A percentile compares a stretch with the other conserved stretches of the same genome.
Evolutionary conservation across 2,329 filamentous ascomycete genomes (phyloP).

Genomic region (Fusarium gaditjirri): DNA sequence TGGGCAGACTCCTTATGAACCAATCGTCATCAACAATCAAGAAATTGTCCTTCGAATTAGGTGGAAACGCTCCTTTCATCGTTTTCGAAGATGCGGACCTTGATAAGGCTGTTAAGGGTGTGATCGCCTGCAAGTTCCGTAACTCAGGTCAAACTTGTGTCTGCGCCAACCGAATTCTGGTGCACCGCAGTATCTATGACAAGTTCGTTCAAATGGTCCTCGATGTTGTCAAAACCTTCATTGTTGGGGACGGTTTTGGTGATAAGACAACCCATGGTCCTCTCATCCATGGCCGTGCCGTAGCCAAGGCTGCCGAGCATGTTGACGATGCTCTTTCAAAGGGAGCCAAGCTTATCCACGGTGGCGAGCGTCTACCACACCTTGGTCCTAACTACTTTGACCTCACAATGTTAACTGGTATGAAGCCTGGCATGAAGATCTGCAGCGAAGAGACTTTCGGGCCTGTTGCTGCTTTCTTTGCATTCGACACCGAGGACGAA

Average conservation of each 20-base stretch:
- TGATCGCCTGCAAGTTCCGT: constrained; percentile 76
- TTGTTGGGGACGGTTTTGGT: constrained; percentile 66
- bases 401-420: constrained; percentile 74
- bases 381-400: constrained; percentile 75
- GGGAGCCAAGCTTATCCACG: constrained; percentile 67
- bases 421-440: constrained; percentile 74
- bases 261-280: constrained; percentile 69
- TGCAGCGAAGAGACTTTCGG: constrained; percentile 78
- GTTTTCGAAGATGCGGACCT: constrained; percentile 80
- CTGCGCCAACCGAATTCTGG: constrained; percentile 69
- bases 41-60: constrained; percentile 79
- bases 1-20: constrained; percentile 69
- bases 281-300: constrained; percentile 72
- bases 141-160: constrained; percentile 79
- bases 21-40: constrained; percentile 75
- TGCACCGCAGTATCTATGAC: constrained; percentile 69
- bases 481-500: constrained; percentile 74
- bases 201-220: constrained; percentile 61
- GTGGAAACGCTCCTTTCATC: constrained; percentile 80
- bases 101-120: constrained; percentile 73
- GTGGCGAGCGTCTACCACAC: constrained; percentile 67
- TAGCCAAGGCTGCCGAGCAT: constrained; percentile 69
- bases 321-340: constrained; percentile 71
- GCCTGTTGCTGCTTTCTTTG: constrained; percentile 75
- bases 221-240: constrained; percentile 66